Evolutionary conservation across 2,329 filamentous ascomycete genomes (phyloP).

Genomic region (Diaporthe citri): DNA sequence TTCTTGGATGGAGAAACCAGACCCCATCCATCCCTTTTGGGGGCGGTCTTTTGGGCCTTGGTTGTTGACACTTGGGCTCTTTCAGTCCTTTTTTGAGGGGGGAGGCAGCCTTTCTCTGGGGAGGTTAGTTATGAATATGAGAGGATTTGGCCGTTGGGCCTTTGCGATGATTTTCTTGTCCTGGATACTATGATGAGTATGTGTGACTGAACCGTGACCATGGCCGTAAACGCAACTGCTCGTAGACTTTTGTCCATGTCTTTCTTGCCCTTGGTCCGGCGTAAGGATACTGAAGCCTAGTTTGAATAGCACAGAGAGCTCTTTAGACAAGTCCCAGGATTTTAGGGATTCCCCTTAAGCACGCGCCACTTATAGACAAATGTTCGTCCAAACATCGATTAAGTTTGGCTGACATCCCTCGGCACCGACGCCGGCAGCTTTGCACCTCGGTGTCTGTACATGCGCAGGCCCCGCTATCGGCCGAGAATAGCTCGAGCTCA

Average conservation of each 20-base stretch:
- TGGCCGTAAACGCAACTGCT: not conserved
- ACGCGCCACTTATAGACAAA: too few relatives aligned
- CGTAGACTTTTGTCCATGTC: not conserved
- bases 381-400: not conserved
- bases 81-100: not conserved
- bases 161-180: not conserved
- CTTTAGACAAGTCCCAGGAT: not conserved
- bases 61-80: not conserved
- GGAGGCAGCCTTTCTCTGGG: not conserved
- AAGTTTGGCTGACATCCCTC: not conserved
- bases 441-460: too few relatives aligned
- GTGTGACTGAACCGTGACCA: not conserved
- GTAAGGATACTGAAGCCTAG: too few relatives aligned
- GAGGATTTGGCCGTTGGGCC: not conserved
- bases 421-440: not conserved
- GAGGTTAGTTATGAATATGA: not conserved
- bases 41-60: not conserved
- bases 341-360: not conserved
- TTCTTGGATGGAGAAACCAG: not conserved
- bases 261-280: not conserved
- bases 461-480: slow-evolving; percentile 17
- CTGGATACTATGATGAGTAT: not conserved
- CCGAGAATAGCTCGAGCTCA: not conserved
- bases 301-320: too few relatives aligned
- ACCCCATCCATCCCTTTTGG: not conserved